Evolutionary conservation across 805 yeast species (phyloP).

Genomic region (Cyberlindnera euphorbiiphila): DNA sequence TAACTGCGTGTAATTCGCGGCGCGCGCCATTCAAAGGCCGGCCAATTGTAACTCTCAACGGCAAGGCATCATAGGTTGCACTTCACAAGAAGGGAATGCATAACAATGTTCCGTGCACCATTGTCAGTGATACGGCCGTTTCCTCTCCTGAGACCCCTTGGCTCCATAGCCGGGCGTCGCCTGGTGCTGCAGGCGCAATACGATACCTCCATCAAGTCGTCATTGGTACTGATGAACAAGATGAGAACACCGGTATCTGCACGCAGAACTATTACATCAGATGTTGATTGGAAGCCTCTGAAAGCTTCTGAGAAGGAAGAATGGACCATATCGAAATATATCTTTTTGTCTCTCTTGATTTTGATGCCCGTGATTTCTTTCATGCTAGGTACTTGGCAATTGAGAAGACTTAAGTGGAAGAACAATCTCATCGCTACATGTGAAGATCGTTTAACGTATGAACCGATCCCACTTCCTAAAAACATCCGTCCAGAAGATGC

Average conservation of each 20-base stretch:
- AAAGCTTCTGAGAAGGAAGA: slow-evolving; percentile 39
- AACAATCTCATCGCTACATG: slow-evolving; percentile 73
- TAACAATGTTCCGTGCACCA: background rate
- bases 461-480: slow-evolving; percentile 70
- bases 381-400: slow-evolving; percentile 91
- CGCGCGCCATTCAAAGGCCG: no score
- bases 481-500: slow-evolving; percentile 60
- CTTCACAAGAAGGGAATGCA: no score
- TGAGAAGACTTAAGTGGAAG: slow-evolving; percentile 83
- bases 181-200: slow-evolving; percentile 1
- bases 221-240: background rate
- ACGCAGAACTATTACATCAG: slow-evolving; percentile 50
- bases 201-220: background rate
- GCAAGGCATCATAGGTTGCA: no score
- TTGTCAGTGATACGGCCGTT: slow-evolving; percentile 2
- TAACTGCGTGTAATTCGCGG: no score
- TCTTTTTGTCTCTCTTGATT: slow-evolving; percentile 37
- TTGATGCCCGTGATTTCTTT: slow-evolving; percentile 88
- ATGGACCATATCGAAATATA: slow-evolving; percentile 27
- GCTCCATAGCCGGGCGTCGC: slow-evolving; percentile 2
- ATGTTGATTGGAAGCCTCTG: slow-evolving; percentile 83
- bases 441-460: slow-evolving; percentile 74
- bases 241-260: background rate
- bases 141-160: background rate
- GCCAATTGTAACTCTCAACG: no score